Base-by-base conservation (phyloP, 2,329 filamentous ascomycete genomes). In the Xylariaceae sp. region DNA sequence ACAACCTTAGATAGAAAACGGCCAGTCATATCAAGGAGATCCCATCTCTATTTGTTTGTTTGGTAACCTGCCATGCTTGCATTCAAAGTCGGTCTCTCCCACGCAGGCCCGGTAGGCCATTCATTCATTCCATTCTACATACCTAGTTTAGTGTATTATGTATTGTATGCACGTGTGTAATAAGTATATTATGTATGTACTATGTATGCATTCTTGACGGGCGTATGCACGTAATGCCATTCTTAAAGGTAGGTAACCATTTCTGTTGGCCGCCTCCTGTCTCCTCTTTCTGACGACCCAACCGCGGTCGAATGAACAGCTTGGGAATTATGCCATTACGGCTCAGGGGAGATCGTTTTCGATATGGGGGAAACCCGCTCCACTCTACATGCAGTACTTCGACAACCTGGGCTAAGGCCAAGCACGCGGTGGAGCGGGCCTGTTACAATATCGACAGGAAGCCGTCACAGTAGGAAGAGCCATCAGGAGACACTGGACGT, bases 151-250 rank as follows among this genome's bases (percentile, higher is more conserved):
- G 32, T 37, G 14, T 37, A 10, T 37, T 16, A 12, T 37, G 32
- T 37, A 37, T 37, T 26, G 32, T 37, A 16, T 37, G 32, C 32
- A 37, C 14, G 32, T 37, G 32, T 37, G 32, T 37, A 37, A 21
- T 21, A 44, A 7, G 20, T 21, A 44, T 20, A 14, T 44, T 44
- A 44, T 21, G 20, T 44, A 26, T 21, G 43, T 44, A 26, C 3
- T 44, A 44, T 21, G 20, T 44, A 44, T 44, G 20, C 21, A 44
- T 44, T 16, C 21, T 57, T 60, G 50, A 63, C 66, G 56, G 58
- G 62, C 56, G 60, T 64, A 67, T 67, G 65, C 65, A 67, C 62
- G 64, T 67, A 67, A 67, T 67, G 60, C 60, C 50, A 51, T 55
- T 60, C 47, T 58, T 50, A 55, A 54, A 50, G 56, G 54, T 50